Percentiles rank a stretch among this genome's conserved stretches.
These are phyloP conservation scores for Stramenopiles sp. DNA, from an alignment of 352 stramenopile genomes.

Conservation along the genomic window DNA sequence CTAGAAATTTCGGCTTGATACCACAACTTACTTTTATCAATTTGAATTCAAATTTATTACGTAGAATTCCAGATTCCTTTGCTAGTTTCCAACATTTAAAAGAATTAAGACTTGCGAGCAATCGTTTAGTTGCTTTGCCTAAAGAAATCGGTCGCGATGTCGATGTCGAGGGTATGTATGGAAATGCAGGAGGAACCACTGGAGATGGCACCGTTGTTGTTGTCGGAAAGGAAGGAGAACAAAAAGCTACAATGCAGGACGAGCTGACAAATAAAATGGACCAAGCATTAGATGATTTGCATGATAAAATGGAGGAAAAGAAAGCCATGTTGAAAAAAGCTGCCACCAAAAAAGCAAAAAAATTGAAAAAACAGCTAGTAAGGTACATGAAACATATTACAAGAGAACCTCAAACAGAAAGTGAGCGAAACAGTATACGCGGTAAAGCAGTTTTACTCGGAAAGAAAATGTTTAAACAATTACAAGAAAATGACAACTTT, in stretches of 20 bases:
- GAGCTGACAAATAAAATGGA: not conserved
- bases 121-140: not conserved
- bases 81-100: not conserved
- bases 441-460: not conserved
- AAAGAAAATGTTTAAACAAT: not conserved
- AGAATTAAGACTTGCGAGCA: not conserved
- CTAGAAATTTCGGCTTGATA: not conserved
- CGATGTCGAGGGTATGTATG: not conserved
- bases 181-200: not conserved
- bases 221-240: not conserved
- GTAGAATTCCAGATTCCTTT: not conserved
- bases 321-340: not conserved
- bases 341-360: not conserved
- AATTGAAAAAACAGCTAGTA: not conserved
- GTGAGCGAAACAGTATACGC: not conserved
- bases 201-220: too few relatives aligned
- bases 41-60: not conserved
- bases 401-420: not conserved
- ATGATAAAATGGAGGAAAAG: not conserved
- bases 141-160: not conserved
- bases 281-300: not conserved
- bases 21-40: not conserved
- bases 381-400: not conserved
- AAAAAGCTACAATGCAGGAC: too few relatives aligned
- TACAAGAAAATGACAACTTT: not conserved